Base-by-base conservation (phyloP, 805 yeast genomes). In the Saturnispora mendoncae region DNA sequence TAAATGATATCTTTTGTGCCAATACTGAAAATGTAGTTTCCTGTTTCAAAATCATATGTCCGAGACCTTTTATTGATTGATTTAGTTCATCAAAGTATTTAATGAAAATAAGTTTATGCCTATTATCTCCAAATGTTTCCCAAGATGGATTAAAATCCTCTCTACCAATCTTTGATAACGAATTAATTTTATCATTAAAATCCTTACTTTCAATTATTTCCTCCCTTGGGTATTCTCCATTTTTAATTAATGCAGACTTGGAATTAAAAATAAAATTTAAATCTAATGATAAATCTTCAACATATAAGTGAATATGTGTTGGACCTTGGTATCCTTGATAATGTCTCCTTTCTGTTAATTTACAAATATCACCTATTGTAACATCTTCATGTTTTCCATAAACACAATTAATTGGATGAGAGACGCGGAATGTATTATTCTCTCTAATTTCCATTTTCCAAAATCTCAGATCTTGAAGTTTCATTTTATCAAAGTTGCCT, bases 371-470 rank as follows among this genome's bases (percentile, higher is more conserved):
- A 28, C 71, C 78, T 17, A 84, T 62, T 0, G 78, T 65, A 6
- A 42, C 54, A 18, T 41, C 38, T 51, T 59, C 36, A 45, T 54
- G 30, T 56, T 55, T 37, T 48, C 47, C 54, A 33, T 45, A 45
- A 10, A 41, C 46, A 15, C 52, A 50, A 13, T 58, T 57, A 6
- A 76, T 47, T 3, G 66, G 66, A 5, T 60, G 45, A 44, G 74
- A 79, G 1, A 85, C 74, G 49, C 96, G 70, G 37, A 73, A 61
- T 0, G 96, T 83, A 46, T 71, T 73, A 57, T 85, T 84, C 48
- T 78, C 74, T 37, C 95, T 69, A 51, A 72, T 75, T 12, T 71
- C 73, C 64, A 84, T 68, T 18, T 71, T 62, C 78, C 92, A 76
- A 46, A 83, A 71, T 42, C 80, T 66, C 33, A 80, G 69, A 26